Base-by-base conservation (phyloP, 2,329 filamentous ascomycete genomes). In the Sphaerulina vaccinii region DNA sequence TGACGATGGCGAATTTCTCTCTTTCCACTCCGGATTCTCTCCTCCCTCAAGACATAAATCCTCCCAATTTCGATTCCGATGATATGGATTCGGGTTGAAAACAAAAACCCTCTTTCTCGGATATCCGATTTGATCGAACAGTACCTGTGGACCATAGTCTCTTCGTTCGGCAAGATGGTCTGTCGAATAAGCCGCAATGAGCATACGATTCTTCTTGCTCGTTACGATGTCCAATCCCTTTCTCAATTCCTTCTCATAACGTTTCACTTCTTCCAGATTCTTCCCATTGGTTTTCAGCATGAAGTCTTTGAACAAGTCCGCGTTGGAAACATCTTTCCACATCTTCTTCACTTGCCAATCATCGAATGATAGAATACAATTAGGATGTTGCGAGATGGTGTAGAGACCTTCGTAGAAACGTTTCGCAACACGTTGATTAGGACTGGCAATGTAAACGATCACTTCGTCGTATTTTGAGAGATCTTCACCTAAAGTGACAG, bases 51-150 rank as follows among this genome's bases (percentile, higher is more conserved):
- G 13, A 7, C 23, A 15, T 11, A 33, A 27, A 33, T 45, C 18
- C 24, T 51, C 48, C 48, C 48, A 51, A 11, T 32, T 40, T n/a
- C 48, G 39, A 33, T 51, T 51, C 8, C 48, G 48, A 29, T 51
- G 39, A 27, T 44, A 51, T 1, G 48, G 48, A 27, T 51, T 44
- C 33, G 48, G 40, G 22, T 51, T 44, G 21, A 36, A 43, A 1
- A 40, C 33, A 21, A 51, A 51, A 7, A 45, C 5, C 15, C 40
- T 40, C 16, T 32, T 18, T 22, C 24, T 10, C 15, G 48, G 48
- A 37, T 51, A 44, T 9, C 15, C 32, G 22, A 45, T 16, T n/a
- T 51, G 22, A 5, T 51, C 23, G 2, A 37, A 44, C 21, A 51
- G 23, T 9, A 51, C 13, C 19, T 45, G 40, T 23, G 40, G n/a